These are phyloP conservation scores for Mallotus japonicus DNA, from an alignment of 441 rosid species.

Conservation along the genomic window DNA sequence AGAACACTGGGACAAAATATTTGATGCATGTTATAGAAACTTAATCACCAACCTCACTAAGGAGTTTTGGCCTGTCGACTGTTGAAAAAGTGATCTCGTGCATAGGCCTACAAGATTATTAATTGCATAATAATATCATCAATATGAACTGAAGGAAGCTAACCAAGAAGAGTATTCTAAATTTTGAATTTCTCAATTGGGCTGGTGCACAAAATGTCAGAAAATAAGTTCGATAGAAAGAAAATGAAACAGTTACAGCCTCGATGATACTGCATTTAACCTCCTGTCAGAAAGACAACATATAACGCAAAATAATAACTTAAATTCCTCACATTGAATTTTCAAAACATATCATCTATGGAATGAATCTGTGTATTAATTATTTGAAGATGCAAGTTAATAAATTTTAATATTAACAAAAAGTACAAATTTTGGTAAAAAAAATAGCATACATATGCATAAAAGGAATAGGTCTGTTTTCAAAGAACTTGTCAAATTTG, in stretches of 20 bases:
- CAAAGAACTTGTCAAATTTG: background rate
- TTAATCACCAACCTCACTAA: conserved; percentile 68
- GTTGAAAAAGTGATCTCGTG: conserved; percentile 94
- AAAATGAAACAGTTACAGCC: background rate
- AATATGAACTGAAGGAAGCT: conserved; percentile 5
- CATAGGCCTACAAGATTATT: conserved; percentile 67
- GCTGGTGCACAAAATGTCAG: background rate
- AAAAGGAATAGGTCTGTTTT: no score
- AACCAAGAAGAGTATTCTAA: background rate
- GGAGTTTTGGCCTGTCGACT: conserved; percentile 90
- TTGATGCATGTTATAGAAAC: conserved; percentile 6
- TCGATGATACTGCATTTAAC: background rate
- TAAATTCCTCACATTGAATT: no score
- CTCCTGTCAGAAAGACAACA: background rate
- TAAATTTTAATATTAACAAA: no score
- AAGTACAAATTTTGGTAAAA: no score
- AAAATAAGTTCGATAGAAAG: background rate
- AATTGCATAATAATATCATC: conserved; percentile 6
- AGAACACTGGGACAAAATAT: background rate
- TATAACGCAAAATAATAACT: no score
- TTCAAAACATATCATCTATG: no score
- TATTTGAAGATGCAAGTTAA: no score
- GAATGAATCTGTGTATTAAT: no score
- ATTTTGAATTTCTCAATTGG: background rate
- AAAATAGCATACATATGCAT: no score